phyloP scores from a whole-genome alignment of 2,329 filamentous ascomycete genomes.

The Colletotrichum sp. region DNA sequence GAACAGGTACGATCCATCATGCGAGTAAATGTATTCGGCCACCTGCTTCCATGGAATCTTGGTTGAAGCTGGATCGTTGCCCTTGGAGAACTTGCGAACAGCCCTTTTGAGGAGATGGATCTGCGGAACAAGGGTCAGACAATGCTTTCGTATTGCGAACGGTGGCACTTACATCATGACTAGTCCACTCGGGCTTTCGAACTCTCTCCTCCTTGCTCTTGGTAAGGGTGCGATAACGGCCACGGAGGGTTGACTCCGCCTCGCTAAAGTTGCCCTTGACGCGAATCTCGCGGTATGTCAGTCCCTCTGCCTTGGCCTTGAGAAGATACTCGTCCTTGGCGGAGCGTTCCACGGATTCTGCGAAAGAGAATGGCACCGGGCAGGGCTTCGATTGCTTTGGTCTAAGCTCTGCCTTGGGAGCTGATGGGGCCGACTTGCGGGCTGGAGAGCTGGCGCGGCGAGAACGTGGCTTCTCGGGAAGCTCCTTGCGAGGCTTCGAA shows the following conservation, averaged over 20 bases:
- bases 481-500: conserved; percentile 8
- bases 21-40: conserved; percentile 53
- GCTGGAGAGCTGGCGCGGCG: not conserved
- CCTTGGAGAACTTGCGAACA: conserved; percentile 41
- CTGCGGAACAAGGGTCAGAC: conserved; percentile 31
- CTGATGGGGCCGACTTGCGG: not conserved
- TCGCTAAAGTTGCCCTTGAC: conserved; percentile 59
- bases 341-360: conserved; percentile 3
- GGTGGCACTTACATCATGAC: conserved; percentile 63
- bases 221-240: conserved; percentile 69
- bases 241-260: conserved; percentile 76
- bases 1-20: conserved; percentile 64
- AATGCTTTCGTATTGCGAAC: not conserved
- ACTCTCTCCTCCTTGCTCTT: conserved; percentile 68
- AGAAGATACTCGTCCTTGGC: conserved; percentile 57
- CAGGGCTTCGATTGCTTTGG: conserved; percentile 8
- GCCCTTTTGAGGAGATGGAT: conserved; percentile 49
- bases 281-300: conserved; percentile 71
- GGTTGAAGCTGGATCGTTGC: conserved; percentile 29
- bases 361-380: not conserved
- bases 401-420: not conserved
- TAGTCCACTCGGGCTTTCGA: conserved; percentile 69
- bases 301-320: conserved; percentile 56
- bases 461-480: conserved; percentile 12
- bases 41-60: conserved; percentile 64